Conservation (phyloP, 192 early-diverging fungal genomes). For the Obelidium mucronatum region DNA sequence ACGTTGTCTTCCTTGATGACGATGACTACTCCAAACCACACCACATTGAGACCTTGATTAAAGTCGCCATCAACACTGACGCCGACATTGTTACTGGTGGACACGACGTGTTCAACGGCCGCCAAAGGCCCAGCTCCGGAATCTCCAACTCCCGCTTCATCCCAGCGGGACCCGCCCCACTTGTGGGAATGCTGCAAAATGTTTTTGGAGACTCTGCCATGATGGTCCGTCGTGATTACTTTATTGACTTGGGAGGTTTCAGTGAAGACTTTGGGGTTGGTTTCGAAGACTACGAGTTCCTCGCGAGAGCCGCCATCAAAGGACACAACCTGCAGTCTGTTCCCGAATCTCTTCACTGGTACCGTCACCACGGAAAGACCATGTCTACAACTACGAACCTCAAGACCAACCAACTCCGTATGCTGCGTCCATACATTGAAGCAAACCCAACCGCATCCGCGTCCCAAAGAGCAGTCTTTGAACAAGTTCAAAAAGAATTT, state of each 20-base stretch:
- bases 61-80: constrained; percentile 51
- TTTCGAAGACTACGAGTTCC: constrained; percentile 56
- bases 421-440: constrained; percentile 42
- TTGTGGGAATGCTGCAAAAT: constrained; percentile 51
- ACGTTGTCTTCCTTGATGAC: constrained; percentile 52
- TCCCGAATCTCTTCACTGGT: constrained; percentile 52
- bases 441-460: constrained; percentile 9
- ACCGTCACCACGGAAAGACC: constrained; percentile 35
- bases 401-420: constrained; percentile 45
- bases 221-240: constrained; percentile 47
- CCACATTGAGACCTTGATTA: constrained; percentile 48
- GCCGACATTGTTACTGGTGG: constrained; percentile 51
- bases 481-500: constrained; percentile 27
- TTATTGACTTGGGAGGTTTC: constrained; percentile 47
- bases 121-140: constrained; percentile 23
- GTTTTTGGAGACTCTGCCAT: constrained; percentile 54
- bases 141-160: constrained; percentile 37
- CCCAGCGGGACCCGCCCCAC: constrained; percentile 45
- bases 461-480: constrained; percentile 31
- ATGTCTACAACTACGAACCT: constrained; percentile 42
- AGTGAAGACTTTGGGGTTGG: constrained; percentile 52
- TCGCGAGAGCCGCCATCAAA: constrained; percentile 43
- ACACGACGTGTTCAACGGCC: constrained; percentile 47
- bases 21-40: constrained; percentile 53
- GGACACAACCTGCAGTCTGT: constrained; percentile 42